phyloP scores from a whole-genome alignment of 192 early-diverging fungal species.

The Backusella tuberculispora region DNA sequence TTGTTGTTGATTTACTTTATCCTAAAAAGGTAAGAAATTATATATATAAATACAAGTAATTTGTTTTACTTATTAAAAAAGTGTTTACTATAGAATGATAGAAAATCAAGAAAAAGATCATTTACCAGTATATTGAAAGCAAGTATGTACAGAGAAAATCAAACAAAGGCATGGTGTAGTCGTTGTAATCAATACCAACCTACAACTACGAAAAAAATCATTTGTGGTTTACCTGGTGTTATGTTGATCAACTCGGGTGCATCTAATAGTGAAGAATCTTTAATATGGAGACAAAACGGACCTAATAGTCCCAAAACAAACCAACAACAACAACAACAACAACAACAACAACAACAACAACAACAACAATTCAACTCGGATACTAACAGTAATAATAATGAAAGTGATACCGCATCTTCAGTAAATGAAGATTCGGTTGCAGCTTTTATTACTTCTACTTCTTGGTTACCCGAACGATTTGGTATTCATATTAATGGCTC shows the following conservation, averaged over 20 bases:
- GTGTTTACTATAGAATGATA: slow-evolving; percentile 6
- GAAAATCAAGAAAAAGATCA: slow-evolving; percentile 36
- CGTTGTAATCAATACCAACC: slow-evolving; percentile 85
- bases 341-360: neutral
- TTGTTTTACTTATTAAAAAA: neutral
- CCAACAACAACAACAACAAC: neutral
- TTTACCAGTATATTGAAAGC: slow-evolving; percentile 57
- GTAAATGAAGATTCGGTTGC: slow-evolving; percentile 12
- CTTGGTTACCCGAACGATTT: slow-evolving; percentile 53
- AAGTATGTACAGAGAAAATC: slow-evolving; percentile 67
- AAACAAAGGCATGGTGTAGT: slow-evolving; percentile 87
- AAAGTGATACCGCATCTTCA: slow-evolving; percentile 17
- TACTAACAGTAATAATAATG: neutral
- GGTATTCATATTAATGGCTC: slow-evolving; percentile 37
- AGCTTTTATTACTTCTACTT: slow-evolving; percentile 23
- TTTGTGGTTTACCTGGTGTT: slow-evolving; percentile 70
- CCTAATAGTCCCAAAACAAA: slow-evolving; percentile 31
- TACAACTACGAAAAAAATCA: slow-evolving; percentile 69
- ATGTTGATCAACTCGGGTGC: slow-evolving; percentile 81
- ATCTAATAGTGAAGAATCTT: slow-evolving; percentile 54
- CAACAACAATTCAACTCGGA: neutral
- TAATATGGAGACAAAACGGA: slow-evolving; percentile 53
- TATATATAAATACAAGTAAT: neutral
- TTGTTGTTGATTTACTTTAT: slow-evolving; percentile 85
- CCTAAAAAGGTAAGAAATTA: slow-evolving; percentile 58